Evolutionary conservation across 2,329 filamentous ascomycete genomes (phyloP).

Genomic region (Emergomyces orientalis): DNA sequence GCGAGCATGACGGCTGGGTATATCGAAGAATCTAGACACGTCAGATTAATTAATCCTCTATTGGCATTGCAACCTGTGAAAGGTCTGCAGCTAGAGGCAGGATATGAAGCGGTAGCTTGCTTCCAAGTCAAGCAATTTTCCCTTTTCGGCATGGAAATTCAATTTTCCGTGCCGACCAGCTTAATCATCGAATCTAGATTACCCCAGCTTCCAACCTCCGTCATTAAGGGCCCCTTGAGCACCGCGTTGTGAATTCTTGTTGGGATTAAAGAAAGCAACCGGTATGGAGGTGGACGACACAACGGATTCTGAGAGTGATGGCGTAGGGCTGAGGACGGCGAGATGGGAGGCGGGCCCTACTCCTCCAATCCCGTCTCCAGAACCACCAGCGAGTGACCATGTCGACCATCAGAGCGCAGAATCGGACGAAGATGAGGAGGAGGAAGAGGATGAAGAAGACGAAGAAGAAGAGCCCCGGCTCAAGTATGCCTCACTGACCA

Average conservation of each 20-base stretch:
- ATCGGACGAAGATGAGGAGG: constrained; percentile 47
- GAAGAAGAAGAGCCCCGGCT: constrained; percentile 90
- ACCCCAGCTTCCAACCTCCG: neutral
- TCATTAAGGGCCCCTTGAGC: neutral
- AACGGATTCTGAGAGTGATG: constrained; percentile 16
- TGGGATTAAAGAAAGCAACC: constrained; percentile 22
- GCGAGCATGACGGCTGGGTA: constrained; percentile 24
- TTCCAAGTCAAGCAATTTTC: neutral
- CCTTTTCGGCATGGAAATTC: neutral
- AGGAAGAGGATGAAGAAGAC: constrained; percentile 65
- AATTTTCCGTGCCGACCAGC: neutral
- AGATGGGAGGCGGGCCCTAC: constrained; percentile 11
- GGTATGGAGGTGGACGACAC: constrained; percentile 34
- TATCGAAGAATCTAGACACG: neutral
- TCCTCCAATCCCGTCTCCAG: neutral
- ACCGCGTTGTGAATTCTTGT: neutral
- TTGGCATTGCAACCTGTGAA: neutral
- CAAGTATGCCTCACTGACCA: constrained; percentile 84
- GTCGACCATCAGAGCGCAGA: constrained; percentile 25
- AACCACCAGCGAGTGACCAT: constrained; percentile 19
- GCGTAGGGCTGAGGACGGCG: constrained; percentile 16
- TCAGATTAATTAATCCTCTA: neutral
- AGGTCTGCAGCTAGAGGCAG: neutral
- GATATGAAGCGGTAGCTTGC: neutral
- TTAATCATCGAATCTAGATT: constrained; percentile 4